Evolutionary conservation across 192 early-diverging fungal genomes (phyloP), one percentile per base, ranked within the genome.

Genomic region (Coemansia aciculifera): DNA sequence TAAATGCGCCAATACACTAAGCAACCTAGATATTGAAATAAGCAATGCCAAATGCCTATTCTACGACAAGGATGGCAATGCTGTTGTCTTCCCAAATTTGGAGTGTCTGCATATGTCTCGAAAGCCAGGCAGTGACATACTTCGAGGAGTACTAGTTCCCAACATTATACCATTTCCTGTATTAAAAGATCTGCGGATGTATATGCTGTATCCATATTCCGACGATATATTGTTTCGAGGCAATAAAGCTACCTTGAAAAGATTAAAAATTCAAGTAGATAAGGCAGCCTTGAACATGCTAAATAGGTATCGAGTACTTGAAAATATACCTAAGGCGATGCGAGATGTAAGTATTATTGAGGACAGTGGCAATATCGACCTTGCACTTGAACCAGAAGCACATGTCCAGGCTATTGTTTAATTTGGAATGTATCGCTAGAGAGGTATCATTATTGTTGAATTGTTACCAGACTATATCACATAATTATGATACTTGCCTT

Each of bases 171-270:
- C 46, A 10, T 64, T 64, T 64, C 63, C 63, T 19, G 23, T 4
- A 3, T 40, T 64, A 13, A 10, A 36, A 9, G 11, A 32, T 5
- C 44, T 49, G 10, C 6, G 29, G 15, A 5, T 44, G 0, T 9
- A 49, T 4, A 17, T 36, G 24, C 19, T 49, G 6, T 64, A 64
- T 15, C 63, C 63, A 27, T 64, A 48, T 21, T 23, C 39, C 19
- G 44, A 64, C 42, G 44, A 64, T 49, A 31, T 49, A 12, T 23
- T 64, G 43, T 64, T 64, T 10, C 63, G 63, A 27, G 63, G 63
- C 1, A 64, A 64, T 42, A 36, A 24, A 6, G n/a, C 17, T 3
- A 64, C 63, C 4, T 42, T 64, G 46, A 43, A 64, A 29, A 34
- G 34, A 34, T 15, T 64, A n/a, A 4, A 21, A 8, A 3, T 51